These are phyloP conservation scores for Boletellus deceptivus DNA, from an alignment of 1,284 basidiomycete species.

Conservation along the genomic window DNA sequence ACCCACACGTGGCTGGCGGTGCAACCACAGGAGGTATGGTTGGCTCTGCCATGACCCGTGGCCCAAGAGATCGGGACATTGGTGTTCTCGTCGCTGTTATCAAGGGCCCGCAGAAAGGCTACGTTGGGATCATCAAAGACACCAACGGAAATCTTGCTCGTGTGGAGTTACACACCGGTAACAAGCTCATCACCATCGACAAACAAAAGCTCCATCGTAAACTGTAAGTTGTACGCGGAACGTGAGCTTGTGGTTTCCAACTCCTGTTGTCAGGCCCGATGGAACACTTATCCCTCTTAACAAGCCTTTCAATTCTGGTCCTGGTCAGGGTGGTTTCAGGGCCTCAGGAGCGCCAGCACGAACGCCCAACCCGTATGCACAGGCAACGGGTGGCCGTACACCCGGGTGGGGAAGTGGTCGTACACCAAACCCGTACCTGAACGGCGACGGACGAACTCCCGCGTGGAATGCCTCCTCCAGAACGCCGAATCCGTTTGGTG, in stretches of 20 bases:
- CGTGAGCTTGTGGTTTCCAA: constrained; percentile 5
- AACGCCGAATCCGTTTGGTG: constrained; percentile 69
- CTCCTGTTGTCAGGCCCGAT: constrained; percentile 42
- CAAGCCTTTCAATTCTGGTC: constrained; percentile 30
- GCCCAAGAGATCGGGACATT: constrained; percentile 79
- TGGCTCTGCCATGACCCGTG: constrained; percentile 72
- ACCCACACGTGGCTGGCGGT: constrained; percentile 72
- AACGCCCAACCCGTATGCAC: constrained; percentile 39
- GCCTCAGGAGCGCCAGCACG: constrained; percentile 36
- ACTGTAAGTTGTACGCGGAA: constrained; percentile 55
- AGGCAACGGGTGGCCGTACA: constrained; percentile 37
- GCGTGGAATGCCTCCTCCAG: constrained; percentile 46
- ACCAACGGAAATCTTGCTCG: constrained; percentile 86
- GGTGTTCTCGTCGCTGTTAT: constrained; percentile 81
- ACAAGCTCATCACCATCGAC: constrained; percentile 87
- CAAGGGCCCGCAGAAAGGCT: constrained; percentile 90
- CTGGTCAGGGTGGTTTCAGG: constrained; percentile 21
- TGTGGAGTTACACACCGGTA: constrained; percentile 89
- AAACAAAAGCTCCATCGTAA: constrained; percentile 78
- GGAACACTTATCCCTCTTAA: constrained; percentile 52
- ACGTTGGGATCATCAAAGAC: constrained; percentile 92
- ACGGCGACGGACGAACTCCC: constrained; percentile 60
- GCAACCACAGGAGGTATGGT: constrained; percentile 73
- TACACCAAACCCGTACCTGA: constrained; percentile 59
- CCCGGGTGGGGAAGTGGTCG: constrained; percentile 42